Evolutionary conservation across 495 filamentous ascomycete genomes (phyloP).

Genomic region (Penicillium odoratum): DNA sequence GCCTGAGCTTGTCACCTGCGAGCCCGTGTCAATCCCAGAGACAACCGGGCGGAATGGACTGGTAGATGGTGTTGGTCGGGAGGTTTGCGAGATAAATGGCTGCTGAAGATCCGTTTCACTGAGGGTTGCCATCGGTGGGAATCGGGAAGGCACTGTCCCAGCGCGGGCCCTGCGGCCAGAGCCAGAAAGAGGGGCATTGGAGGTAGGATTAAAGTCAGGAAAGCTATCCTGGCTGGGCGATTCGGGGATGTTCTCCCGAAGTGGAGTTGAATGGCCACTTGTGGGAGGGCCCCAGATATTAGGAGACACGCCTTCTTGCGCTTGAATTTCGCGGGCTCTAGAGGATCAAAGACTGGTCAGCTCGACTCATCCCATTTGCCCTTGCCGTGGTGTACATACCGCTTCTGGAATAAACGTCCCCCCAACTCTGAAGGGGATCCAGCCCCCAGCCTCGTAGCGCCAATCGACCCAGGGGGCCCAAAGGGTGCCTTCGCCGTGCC

Average conservation of each 20-base stretch:
- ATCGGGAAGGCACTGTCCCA: constrained; percentile 94
- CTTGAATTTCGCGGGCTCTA: constrained; percentile 94
- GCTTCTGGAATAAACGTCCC: constrained; percentile 81
- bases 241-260: constrained; percentile 96
- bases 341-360: constrained; percentile 18
- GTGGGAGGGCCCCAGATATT: constrained; percentile 95
- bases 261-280: constrained; percentile 90
- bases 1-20: constrained; percentile 46
- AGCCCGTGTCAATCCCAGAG: constrained; percentile 60
- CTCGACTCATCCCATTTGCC: not conserved
- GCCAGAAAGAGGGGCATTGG: constrained; percentile 55
- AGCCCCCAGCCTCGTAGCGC: constrained; percentile 78
- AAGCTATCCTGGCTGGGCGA: constrained; percentile 94
- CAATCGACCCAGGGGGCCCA: constrained; percentile 68
- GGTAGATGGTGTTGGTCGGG: constrained; percentile 84
- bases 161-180: constrained; percentile 77
- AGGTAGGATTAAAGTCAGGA: constrained; percentile 77
- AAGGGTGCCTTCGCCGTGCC: constrained; percentile 73
- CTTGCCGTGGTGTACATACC: constrained; percentile 57
- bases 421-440: constrained; percentile 93
- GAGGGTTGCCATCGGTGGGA: constrained; percentile 68
- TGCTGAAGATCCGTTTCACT: constrained; percentile 62
- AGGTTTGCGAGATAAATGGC: constrained; percentile 73
- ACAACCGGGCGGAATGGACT: constrained; percentile 86
- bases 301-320: constrained; percentile 85